A percentile compares a stretch with the other conserved stretches of the same genome.
Conservation (phyloP, 352 stramenopile genomes). For the Pythium angustatum region DNA sequence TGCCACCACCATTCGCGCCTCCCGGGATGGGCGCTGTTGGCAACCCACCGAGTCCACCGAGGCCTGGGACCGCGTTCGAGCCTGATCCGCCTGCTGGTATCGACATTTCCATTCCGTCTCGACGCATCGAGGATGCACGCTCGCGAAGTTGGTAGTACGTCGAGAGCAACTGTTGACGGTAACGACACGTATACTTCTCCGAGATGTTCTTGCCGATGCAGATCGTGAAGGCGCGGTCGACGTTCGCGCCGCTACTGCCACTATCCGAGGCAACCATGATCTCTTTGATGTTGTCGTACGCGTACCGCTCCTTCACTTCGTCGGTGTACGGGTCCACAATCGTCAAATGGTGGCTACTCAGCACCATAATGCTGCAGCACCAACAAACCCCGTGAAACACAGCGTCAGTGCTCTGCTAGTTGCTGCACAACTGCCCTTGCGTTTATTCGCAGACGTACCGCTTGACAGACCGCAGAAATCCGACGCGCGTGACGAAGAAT, state of each 20-base stretch:
- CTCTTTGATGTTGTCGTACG: slow-evolving; percentile 89
- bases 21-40: slow-evolving; percentile 10
- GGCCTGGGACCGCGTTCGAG: slow-evolving; percentile 12
- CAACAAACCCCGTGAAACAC: no score
- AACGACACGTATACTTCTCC: slow-evolving; percentile 85
- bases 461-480: slow-evolving; percentile 77
- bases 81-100: slow-evolving; percentile 2
- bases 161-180: slow-evolving; percentile 81
- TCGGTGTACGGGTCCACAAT: slow-evolving; percentile 85
- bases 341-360: slow-evolving; percentile 79
- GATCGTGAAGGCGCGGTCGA: slow-evolving; percentile 77
- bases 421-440: neutral
- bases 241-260: slow-evolving; percentile 57
- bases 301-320: slow-evolving; percentile 84
- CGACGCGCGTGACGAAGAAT: slow-evolving; percentile 85
- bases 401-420: slow-evolving; percentile 6
- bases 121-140: slow-evolving; percentile 69
- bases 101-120: slow-evolving; percentile 40
- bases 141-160: slow-evolving; percentile 86
- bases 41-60: slow-evolving; percentile 11
- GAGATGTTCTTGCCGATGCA: slow-evolving; percentile 86
- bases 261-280: slow-evolving; percentile 77
- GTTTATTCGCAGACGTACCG: slow-evolving; percentile 29
- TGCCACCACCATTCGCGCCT: slow-evolving; percentile 49
- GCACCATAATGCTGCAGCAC: slow-evolving; percentile 62